Conservation (phyloP, 768 basidiomycete genomes). For the Russula griseocarnosa region DNA sequence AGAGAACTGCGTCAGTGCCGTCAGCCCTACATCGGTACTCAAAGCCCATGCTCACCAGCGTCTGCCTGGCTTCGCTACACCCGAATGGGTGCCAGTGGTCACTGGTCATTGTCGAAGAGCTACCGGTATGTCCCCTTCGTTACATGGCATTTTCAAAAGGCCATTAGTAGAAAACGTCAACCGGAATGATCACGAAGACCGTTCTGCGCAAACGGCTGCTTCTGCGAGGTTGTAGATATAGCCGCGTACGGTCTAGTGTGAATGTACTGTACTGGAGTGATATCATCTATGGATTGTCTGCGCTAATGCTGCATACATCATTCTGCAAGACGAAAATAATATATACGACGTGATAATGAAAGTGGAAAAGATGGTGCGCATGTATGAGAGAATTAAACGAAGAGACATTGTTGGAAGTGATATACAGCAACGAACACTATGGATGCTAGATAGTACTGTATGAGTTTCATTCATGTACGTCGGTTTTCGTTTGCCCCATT, state of each 20-base stretch:
- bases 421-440: conserved; percentile 25
- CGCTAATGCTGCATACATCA: conserved; percentile 12
- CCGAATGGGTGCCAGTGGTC: conserved; percentile 91
- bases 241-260: conserved; percentile 9
- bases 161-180: conserved; percentile 69
- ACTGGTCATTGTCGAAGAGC: conserved; percentile 64
- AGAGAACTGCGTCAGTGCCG: too few relatives aligned
- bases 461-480: not conserved
- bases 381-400: not conserved
- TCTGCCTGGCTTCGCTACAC: conserved; percentile 81
- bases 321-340: not conserved
- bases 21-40: conserved; percentile 54
- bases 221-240: too few relatives aligned
- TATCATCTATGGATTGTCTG: not conserved
- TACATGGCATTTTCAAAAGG: not conserved
- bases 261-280: conserved; percentile 2
- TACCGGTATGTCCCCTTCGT: conserved; percentile 56
- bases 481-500: conserved; percentile 6
- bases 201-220: conserved; percentile 62
- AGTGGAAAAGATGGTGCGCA: not conserved
- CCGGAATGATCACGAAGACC: conserved; percentile 81
- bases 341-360: conserved; percentile 6
- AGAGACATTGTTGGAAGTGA: conserved; percentile 11
- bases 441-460: conserved; percentile 16
- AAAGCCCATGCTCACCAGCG: conserved; percentile 57